Evolutionary conservation across 2,329 filamentous ascomycete genomes (phyloP).

Genomic region (Colletotrichum lentis): DNA sequence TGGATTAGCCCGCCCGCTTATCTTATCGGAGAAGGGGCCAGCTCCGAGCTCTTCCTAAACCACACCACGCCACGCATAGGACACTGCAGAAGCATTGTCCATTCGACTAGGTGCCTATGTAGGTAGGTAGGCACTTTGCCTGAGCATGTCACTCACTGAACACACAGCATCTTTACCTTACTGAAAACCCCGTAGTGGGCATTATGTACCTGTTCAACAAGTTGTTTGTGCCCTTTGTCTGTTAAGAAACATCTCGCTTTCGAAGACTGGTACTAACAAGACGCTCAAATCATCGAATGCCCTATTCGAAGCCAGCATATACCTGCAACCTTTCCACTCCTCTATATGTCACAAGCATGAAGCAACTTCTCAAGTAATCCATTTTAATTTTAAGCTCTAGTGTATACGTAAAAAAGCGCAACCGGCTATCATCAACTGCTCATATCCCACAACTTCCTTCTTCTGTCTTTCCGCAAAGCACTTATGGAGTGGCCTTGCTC

Average conservation of each 20-base stretch:
- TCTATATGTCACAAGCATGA: background rate
- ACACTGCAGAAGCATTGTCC: background rate
- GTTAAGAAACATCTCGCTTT: no score
- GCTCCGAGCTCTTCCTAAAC: background rate
- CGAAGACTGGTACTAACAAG: no score
- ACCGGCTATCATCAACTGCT: slow-evolving; percentile 34
- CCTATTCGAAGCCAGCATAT: background rate
- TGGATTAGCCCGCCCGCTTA: slow-evolving; percentile 25
- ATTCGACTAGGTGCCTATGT: background rate
- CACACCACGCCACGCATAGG: background rate
- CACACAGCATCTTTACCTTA: no score
- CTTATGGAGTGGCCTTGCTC: slow-evolving; percentile 76
- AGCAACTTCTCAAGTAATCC: background rate
- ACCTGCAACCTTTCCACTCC: no score
- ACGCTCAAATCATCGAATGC: no score
- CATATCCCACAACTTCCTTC: slow-evolving; percentile 10
- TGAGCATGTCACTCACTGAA: background rate
- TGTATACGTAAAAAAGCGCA: slow-evolving; percentile 35
- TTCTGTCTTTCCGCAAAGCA: background rate
- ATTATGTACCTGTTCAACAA: no score
- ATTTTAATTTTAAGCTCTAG: slow-evolving; percentile 31
- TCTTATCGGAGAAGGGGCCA: slow-evolving; percentile 36
- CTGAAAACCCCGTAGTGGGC: no score
- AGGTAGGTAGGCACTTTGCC: no score
- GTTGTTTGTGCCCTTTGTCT: no score